Evolutionary conservation across 495 filamentous ascomycete genomes (phyloP), one percentile per base, ranked within the genome.

Genomic region (Lasiosphaeria miniovina): DNA sequence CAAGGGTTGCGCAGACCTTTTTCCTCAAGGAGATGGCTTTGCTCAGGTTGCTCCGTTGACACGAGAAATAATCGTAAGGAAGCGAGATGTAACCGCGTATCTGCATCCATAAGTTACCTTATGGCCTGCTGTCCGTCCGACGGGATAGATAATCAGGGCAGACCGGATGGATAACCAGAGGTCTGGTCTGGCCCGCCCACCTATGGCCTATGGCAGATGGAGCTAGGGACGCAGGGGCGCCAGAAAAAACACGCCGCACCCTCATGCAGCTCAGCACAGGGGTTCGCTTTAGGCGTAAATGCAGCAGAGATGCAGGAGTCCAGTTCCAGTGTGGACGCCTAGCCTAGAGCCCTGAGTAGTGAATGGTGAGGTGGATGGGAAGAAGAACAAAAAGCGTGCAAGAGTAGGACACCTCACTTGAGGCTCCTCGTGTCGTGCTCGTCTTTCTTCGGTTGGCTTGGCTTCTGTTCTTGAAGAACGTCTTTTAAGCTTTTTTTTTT

Each of bases 221-320:
- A 24, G 48, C 52, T 61, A 62, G 56, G 60, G 49, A 67, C 58
- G 61, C 64, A 69, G 67, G 67, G 67, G 67, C 62, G 49, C 31
- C 10, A 59, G 24, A 57, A 55, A 50, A 64, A 60, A 58, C 58
- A 60, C 68, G 60, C 63, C 12, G 12, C 43, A 6, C 43, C 1
- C 55, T 66, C 58, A 61, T 68, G 65, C 63, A 66, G 60, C 58
- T 65, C 59, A 36, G 57, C 57, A 57, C 68, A 68, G 55, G 68
- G 68, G 65, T 68, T 56, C 43, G 61, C 52, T 61, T 70, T 63
- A 59, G 68, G 68, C 68, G 65, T 66, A 63, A 70, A 70, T 68
- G 65, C 68, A 70, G 65, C 54, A 54, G 41, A 52, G 38, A 50
- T 38, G 38, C 61, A 58, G 56, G 49, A 56, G 14, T 57, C 52